phyloP scores from a whole-genome alignment of 257 asterid species.

The Eustoma russellianum region DNA sequence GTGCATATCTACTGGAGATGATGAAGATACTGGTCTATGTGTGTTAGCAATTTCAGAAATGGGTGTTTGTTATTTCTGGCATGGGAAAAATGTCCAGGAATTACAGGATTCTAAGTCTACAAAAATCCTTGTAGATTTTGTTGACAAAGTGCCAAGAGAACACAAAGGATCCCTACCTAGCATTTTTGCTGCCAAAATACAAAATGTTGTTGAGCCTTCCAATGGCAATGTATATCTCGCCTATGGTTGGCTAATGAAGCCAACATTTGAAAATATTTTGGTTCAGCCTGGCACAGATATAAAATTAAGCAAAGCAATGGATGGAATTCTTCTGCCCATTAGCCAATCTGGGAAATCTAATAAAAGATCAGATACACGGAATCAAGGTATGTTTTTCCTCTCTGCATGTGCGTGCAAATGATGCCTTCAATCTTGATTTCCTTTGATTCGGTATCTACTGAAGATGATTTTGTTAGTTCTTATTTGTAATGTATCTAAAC shows the following conservation, averaged over 20 bases:
- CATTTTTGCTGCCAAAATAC: slow-evolving; percentile 78
- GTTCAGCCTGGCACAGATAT: slow-evolving; percentile 70
- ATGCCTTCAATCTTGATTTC: background rate
- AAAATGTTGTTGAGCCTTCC: slow-evolving; percentile 34
- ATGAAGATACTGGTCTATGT: slow-evolving; percentile 43
- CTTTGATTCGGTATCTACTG: background rate
- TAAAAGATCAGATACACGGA: slow-evolving; percentile 29
- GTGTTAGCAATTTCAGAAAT: slow-evolving; percentile 80
- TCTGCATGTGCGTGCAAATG: background rate
- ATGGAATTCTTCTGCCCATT: slow-evolving; percentile 65
- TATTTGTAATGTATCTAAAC: no score
- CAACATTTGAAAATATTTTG: slow-evolving; percentile 61
- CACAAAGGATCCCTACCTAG: slow-evolving; percentile 45
- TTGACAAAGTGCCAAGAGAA: slow-evolving; percentile 40
- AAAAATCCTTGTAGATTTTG: slow-evolving; percentile 41
- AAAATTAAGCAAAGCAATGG: slow-evolving; percentile 40
- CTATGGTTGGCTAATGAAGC: slow-evolving; percentile 69
- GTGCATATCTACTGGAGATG: slow-evolving; percentile 21
- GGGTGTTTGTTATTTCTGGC: slow-evolving; percentile 89
- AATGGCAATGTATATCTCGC: slow-evolving; percentile 61
- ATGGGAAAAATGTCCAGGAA: slow-evolving; percentile 54
- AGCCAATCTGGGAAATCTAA: slow-evolving; percentile 47
- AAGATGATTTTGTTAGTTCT: background rate
- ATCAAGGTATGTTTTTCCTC: slow-evolving; percentile 40
- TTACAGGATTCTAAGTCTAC: slow-evolving; percentile 58